Evolutionary conservation across 129 eudicot genomes (phyloP), one percentile per base, ranked within the genome.

Genomic region (Flaveria sonorensis): DNA sequence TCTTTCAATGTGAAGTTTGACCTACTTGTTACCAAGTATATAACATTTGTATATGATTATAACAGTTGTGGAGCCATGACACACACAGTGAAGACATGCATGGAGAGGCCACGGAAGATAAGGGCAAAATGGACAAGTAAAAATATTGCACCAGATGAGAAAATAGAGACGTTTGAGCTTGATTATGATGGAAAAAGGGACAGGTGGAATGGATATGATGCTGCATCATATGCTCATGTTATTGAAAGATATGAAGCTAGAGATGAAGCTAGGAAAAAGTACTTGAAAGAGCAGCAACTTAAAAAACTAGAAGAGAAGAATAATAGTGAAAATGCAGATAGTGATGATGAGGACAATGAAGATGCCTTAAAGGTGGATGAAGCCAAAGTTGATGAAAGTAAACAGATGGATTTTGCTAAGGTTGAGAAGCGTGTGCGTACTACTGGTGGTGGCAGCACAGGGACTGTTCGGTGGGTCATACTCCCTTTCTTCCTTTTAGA

Each of bases 351-450:
- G 28, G 96, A 93, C 18, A 76, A 85, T 75, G 95, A 91, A 4
- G 97, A 91, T 80, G 86, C 71, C 50, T 70, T 86, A 36, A 91
- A 83, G 79, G 82, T 88, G 36, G 94, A 91, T 80, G 97, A 91
- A 88, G 97, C 97, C 43, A 91, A 91, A 79, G 97, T 91, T 72
- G 97, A 91, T 70, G 97, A 91, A 59, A 91, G 94, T 81, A 87
- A 89, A 72, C 95, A 91, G 76, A 91, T 91, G 97, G 97, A 91
- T 66, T 91, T 91, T 70, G 95, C 92, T 9, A 91, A 91, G 82
- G 97, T 91, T 70, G 97, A 91, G 79, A 91, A 91, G 87, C 89
- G 92, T 89, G 95, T 91, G 77, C 95, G 95, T 32, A 93, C 98
- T 0, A 93, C 97, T n/a, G 98, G 96, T 68, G 97, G 97, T 78